phyloP scores from a whole-genome alignment of 2,329 filamentous ascomycete species.

The Calonectria ilicicola region DNA sequence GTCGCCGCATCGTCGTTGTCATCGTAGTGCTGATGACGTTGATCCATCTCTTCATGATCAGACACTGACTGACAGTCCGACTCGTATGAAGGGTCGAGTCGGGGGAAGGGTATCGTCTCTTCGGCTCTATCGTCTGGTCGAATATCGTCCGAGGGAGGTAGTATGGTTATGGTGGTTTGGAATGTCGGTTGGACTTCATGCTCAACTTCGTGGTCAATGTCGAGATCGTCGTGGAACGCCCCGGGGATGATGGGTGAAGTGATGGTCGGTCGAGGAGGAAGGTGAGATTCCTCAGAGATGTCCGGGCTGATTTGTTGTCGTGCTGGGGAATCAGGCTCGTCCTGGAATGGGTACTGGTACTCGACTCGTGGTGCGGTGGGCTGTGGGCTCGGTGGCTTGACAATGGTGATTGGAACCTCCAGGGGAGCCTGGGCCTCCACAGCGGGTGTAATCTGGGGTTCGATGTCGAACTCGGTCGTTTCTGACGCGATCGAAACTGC shows the following conservation, averaged over 20 bases:
- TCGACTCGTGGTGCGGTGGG: constrained; percentile 49
- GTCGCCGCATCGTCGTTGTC: constrained; percentile 49
- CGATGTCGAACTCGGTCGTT: constrained; percentile 79
- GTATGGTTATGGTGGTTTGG: constrained; percentile 62
- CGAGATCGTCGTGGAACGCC: constrained; percentile 52
- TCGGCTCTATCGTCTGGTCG: constrained; percentile 23
- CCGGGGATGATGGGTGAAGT: constrained; percentile 40
- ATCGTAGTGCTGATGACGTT: constrained; percentile 40
- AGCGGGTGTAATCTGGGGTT: constrained; percentile 72
- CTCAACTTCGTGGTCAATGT: constrained; percentile 41
- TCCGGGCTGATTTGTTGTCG: constrained; percentile 18
- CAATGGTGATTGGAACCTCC: constrained; percentile 40
- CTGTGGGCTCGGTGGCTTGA: constrained; percentile 47
- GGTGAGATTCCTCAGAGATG: constrained; percentile 35
- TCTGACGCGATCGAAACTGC: constrained; percentile 70
- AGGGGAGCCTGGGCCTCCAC: constrained; percentile 47
- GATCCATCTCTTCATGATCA: constrained; percentile 42
- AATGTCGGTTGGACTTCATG: constrained; percentile 37
- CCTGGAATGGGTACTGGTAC: constrained; percentile 65
- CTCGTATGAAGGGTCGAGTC: constrained; percentile 50
- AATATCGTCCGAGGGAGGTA: constrained; percentile 53
- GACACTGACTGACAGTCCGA: constrained; percentile 54
- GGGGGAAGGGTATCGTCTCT: constrained; percentile 48
- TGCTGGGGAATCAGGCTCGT: constrained; percentile 50
- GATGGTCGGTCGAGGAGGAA: constrained; percentile 21